Evolutionary conservation across 1,284 basidiomycete species (phyloP), one percentile per base, ranked within the genome.

Genomic region (Albatrellus sp.): DNA sequence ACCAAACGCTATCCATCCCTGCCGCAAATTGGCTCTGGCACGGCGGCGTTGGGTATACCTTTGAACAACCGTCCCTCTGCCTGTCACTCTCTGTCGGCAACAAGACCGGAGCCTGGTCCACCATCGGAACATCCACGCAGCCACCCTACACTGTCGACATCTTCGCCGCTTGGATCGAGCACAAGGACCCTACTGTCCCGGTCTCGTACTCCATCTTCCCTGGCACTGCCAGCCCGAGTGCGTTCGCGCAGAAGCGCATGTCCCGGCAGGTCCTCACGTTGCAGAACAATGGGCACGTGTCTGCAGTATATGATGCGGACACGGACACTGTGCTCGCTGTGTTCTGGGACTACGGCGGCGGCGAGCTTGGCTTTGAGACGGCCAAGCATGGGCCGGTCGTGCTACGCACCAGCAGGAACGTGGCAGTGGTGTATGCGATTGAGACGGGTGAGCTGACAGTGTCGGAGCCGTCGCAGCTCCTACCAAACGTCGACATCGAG

Each of bases 401-500:
- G 24, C 24, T 24, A 7, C 24, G 24, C 24, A 7, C 7, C 24
- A 24, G 24, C 24, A 24, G 58, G 2, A 70, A 70, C 35, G 57
- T 65, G 7, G 65, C 63, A 2, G 51, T 76, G 16, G 64, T 79
- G 14, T 67, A 73, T 51, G 56, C 65, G 8, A 50, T 67, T 43
- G 54, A 62, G 16, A 61, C 58, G 8, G 65, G 67, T 48, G 61
- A 60, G 17, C 55, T 79, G 30, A 73, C 69, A 0, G 67, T 77
- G 10, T 70, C 79, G 0, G 78, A 82, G 58, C 82, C 80, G 40
- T 68, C 63, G 30, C 72, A 70, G 53, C 56, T 51, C 11, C 52
- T 68, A 7, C 7, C 24, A 24, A 24, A 7, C 24, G 24, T 24
- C 24, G 24, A 24, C 24, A 24, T 24, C 3, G 24, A 24, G 24